Evolutionary conservation across 2,329 filamentous ascomycete species (phyloP).

Genomic region (Penicillium aurantiogriseum): DNA sequence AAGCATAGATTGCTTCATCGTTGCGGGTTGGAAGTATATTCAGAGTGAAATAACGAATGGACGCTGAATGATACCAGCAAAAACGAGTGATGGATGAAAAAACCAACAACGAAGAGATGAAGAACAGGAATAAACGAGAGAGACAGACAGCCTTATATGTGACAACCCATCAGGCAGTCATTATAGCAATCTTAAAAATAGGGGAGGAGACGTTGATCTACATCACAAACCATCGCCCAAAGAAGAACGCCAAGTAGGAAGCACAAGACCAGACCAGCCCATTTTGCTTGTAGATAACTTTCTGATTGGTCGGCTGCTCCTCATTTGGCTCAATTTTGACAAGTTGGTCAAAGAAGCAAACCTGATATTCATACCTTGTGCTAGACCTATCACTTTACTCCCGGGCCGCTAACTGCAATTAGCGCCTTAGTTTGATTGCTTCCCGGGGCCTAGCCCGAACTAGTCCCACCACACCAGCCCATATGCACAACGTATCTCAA

Average conservation of each 20-base stretch:
- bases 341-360: neutral
- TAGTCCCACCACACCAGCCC: neutral
- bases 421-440: neutral
- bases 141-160: constrained; percentile 6
- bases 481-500: neutral
- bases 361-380: neutral
- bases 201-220: constrained; percentile 13
- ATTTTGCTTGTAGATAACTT: neutral
- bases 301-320: constrained; percentile 13
- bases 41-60: constrained; percentile 22
- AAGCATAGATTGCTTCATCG: constrained; percentile 26
- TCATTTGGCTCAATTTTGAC: neutral
- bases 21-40: constrained; percentile 6
- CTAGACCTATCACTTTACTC: neutral
- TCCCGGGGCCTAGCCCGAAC: neutral
- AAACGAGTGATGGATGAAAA: constrained; percentile 24
- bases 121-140: neutral
- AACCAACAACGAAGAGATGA: constrained; percentile 14
- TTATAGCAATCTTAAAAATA: constrained; percentile 8
- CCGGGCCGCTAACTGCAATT: neutral
- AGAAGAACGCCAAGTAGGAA: neutral
- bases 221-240: constrained; percentile 7
- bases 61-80: constrained; percentile 25
- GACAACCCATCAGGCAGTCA: neutral
- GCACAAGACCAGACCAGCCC: constrained; percentile 13